Conservation (phyloP, 2,329 filamentous ascomycete species). For the Xylaria sp. region DNA sequence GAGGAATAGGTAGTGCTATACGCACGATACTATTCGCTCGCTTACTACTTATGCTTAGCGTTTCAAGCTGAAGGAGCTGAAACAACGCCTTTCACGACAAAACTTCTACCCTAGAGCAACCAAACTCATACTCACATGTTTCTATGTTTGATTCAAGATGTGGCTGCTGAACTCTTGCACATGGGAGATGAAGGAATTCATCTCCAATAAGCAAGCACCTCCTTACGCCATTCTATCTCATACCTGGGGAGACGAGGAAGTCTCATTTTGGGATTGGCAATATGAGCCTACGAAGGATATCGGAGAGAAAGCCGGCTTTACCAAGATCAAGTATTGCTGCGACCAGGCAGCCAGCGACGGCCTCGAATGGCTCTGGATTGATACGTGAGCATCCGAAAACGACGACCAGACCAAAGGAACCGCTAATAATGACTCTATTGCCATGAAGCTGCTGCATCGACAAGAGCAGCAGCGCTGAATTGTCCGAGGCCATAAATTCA, state of each 20-base stretch:
- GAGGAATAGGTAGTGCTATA: no score
- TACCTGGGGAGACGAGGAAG: slow-evolving; percentile 34
- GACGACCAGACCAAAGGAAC: background rate
- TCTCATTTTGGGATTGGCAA: slow-evolving; percentile 27
- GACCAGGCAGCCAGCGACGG: slow-evolving; percentile 20
- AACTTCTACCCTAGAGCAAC: background rate
- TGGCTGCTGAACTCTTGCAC: slow-evolving; percentile 30
- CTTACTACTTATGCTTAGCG: background rate
- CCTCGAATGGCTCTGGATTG: slow-evolving; percentile 32
- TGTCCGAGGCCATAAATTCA: slow-evolving; percentile 41
- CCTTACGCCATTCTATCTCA: slow-evolving; percentile 33
- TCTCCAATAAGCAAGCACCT: slow-evolving; percentile 27
- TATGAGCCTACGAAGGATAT: background rate
- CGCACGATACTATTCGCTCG: background rate
- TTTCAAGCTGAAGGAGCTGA: background rate
- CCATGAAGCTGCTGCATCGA: slow-evolving; percentile 44
- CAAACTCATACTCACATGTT: background rate
- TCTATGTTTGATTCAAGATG: slow-evolving; percentile 1
- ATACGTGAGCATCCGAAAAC: slow-evolving; percentile 27
- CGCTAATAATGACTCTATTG: slow-evolving; percentile 4
- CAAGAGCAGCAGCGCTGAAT: slow-evolving; percentile 45
- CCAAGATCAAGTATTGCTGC: slow-evolving; percentile 23
- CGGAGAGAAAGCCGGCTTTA: slow-evolving; percentile 15
- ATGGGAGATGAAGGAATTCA: slow-evolving; percentile 26
- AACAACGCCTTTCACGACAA: background rate